Percentiles rank a stretch among this genome's conserved stretches.
Evolutionary conservation across 139 green algal species (phyloP).

Genomic region (Auxenochlorella pyrenoidosa): DNA sequence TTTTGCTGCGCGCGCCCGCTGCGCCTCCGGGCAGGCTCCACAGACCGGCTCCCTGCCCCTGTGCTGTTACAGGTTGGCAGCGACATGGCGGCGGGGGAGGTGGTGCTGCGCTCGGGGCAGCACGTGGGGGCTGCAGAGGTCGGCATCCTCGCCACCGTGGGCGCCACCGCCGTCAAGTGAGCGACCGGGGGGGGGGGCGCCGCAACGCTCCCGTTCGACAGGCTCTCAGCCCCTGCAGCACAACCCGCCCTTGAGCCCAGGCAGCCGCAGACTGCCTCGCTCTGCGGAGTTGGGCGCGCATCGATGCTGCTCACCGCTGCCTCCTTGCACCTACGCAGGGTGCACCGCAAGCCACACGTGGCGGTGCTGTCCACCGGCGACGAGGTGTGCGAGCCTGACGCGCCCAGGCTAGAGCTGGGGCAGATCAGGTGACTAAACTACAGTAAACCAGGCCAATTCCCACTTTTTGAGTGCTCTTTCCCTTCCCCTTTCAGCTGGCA

Average conservation of each 20-base stretch:
- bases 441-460: too few relatives aligned
- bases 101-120: conserved; percentile 78
- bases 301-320: too few relatives aligned
- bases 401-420: conserved; percentile 63
- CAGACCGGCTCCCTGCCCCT: too few relatives aligned
- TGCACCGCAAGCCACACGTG: conserved; percentile 67
- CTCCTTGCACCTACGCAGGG: conserved; percentile 5
- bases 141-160: conserved; percentile 92
- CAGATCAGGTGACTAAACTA: conserved; percentile 59
- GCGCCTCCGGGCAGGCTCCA: too few relatives aligned
- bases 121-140: conserved; percentile 84
- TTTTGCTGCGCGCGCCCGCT: too few relatives aligned
- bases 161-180: conserved; percentile 59
- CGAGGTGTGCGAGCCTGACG: conserved; percentile 72
- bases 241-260: too few relatives aligned
- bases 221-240: too few relatives aligned
- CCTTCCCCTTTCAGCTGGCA: too few relatives aligned
- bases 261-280: too few relatives aligned
- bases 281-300: too few relatives aligned
- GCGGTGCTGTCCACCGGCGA: conserved; percentile 92
- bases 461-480: too few relatives aligned
- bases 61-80: conserved; percentile 71
- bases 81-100: conserved; percentile 78
- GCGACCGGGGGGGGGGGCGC: conserved; percentile 33
- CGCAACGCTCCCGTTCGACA: too few relatives aligned